A percentile compares a stretch with the other conserved stretches of the same genome.
Evolutionary conservation across 805 yeast genomes (phyloP).

Genomic region (Candida boidinii): DNA sequence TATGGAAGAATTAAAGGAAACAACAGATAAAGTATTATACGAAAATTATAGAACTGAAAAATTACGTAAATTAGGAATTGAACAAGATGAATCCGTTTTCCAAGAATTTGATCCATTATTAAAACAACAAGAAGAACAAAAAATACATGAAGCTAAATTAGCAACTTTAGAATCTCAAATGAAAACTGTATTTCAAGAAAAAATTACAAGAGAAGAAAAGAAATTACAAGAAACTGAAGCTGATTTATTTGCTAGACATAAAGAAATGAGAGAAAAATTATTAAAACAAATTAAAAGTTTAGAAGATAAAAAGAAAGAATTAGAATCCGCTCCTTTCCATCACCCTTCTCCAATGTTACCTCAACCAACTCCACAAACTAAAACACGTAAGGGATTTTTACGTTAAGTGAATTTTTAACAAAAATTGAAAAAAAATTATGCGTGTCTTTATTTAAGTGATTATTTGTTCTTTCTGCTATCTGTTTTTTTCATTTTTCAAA

Average conservation of each 20-base stretch:
- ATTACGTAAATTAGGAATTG: constrained; percentile 72
- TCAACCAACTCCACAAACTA: constrained; percentile 30
- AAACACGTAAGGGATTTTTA: constrained; percentile 73
- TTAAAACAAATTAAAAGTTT: constrained; percentile 79
- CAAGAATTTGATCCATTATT: constrained; percentile 88
- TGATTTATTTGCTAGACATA: constrained; percentile 89
- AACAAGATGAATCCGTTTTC: constrained; percentile 90
- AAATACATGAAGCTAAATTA: constrained; percentile 86
- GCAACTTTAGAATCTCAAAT: constrained; percentile 93
- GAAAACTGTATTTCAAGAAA: constrained; percentile 94
- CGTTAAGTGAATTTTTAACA: constrained; percentile 32
- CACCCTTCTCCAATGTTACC: constrained; percentile 24
- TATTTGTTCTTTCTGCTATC: too few species aligned
- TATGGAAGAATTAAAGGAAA: constrained; percentile 88
- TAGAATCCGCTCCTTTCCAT: constrained; percentile 50
- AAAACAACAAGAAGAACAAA: constrained; percentile 90
- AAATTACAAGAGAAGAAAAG: constrained; percentile 94
- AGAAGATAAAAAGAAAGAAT: constrained; percentile 81
- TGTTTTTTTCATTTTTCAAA: too few species aligned
- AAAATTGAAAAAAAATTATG: too few species aligned
- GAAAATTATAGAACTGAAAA: constrained; percentile 87
- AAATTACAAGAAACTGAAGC: constrained; percentile 95
- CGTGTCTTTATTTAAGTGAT: too few species aligned
- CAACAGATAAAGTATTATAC: constrained; percentile 66
- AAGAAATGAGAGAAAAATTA: constrained; percentile 94